A percentile compares a stretch with the other conserved stretches of the same genome.
Evolutionary conservation across 225 moss, liverwort and hornwort genomes (phyloP).

Genomic region (Pleurozium schreberi): DNA sequence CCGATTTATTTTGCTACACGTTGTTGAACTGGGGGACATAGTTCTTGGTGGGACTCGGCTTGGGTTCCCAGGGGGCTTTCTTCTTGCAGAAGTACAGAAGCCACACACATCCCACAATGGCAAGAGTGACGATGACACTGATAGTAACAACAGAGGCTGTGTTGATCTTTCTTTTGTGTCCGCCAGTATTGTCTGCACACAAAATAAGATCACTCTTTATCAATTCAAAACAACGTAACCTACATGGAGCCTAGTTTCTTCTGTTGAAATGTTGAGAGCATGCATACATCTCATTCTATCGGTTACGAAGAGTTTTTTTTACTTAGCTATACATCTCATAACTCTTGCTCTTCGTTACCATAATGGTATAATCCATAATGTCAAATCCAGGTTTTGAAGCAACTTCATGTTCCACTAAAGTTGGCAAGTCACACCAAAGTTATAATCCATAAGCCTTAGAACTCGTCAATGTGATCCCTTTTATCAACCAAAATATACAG

Average conservation of each 20-base stretch:
- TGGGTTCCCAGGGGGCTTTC: background rate
- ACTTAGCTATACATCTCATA: background rate
- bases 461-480: background rate
- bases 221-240: background rate
- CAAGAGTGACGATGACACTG: slow-evolving; percentile 25
- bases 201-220: background rate
- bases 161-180: slow-evolving; percentile 1
- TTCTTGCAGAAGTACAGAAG: slow-evolving; percentile 3
- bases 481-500: background rate
- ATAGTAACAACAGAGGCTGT: slow-evolving; percentile 22
- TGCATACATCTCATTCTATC: background rate
- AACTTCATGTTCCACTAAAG: background rate
- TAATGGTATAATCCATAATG: background rate
- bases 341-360: background rate
- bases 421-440: background rate
- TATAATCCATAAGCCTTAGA: background rate
- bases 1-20: background rate
- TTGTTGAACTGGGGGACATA: slow-evolving; percentile 14
- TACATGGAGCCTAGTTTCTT: background rate
- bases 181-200: background rate
- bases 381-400: background rate
- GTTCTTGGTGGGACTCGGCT: background rate
- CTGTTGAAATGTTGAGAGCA: background rate
- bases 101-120: background rate
- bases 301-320: no score